Conservation (phyloP, 1,284 basidiomycete genomes). For the Cryptococcus sp. region DNA sequence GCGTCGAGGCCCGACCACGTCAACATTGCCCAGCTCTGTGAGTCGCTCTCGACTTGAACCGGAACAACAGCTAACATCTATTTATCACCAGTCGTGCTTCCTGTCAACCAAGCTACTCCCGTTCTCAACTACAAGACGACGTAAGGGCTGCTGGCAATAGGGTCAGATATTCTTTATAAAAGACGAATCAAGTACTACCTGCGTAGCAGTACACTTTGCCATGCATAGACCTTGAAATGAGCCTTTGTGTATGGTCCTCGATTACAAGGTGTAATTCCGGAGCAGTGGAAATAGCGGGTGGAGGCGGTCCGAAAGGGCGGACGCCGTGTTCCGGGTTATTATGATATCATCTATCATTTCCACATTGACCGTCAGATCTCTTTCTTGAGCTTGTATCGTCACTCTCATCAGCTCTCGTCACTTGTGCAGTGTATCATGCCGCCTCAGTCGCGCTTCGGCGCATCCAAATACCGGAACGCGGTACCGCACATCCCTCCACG, state of each 20-base stretch:
- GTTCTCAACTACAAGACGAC: constrained; percentile 38
- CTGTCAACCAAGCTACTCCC: constrained; percentile 43
- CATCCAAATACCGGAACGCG: constrained; percentile 49
- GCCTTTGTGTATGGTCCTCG: not conserved
- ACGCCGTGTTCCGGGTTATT: too few species aligned
- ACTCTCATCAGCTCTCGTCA: not conserved
- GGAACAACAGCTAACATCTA: too few species aligned
- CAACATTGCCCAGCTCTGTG: constrained; percentile 43
- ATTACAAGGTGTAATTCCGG: not conserved
- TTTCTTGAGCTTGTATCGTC: not conserved
- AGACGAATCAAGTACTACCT: too few species aligned
- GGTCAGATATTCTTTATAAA: not conserved
- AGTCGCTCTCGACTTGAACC: constrained; percentile 7
- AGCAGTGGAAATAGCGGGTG: not conserved
- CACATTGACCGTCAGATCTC: not conserved
- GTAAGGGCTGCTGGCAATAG: constrained; percentile 1
- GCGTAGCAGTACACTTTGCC: too few species aligned
- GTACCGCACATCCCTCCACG: constrained; percentile 25
- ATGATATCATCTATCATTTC: not conserved
- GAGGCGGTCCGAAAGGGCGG: not conserved
- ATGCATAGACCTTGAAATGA: too few species aligned
- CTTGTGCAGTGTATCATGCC: not conserved
- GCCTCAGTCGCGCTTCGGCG: constrained; percentile 36
- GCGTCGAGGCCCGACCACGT: constrained; percentile 45
- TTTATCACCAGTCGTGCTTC: constrained; percentile 37